Conservation (phyloP, 208 protist species). For the Balamuthia mandrillaris region DNA sequence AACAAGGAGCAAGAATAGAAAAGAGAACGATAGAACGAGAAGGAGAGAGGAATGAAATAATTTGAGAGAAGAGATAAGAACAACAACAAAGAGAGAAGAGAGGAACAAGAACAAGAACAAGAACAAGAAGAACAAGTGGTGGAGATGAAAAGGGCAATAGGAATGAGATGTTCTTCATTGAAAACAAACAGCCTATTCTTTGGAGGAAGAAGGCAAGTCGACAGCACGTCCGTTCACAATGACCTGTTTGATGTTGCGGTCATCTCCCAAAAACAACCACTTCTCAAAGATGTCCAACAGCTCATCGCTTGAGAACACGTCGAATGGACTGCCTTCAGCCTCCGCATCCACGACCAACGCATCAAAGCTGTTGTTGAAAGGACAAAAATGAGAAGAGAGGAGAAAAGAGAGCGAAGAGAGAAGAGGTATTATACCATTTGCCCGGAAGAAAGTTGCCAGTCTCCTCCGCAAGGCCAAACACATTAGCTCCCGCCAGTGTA, state of each 20-base stretch:
- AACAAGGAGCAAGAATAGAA: background rate
- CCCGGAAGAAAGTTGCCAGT: constrained; percentile 58
- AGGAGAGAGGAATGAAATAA: background rate
- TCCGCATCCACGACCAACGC: constrained; percentile 62
- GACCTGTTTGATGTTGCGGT: constrained; percentile 53
- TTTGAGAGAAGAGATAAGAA: background rate
- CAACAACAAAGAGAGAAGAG: background rate
- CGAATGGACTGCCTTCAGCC: constrained; percentile 39
- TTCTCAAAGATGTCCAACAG: constrained; percentile 63
- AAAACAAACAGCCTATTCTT: background rate
- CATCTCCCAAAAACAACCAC: constrained; percentile 66
- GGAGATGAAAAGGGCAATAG: background rate
- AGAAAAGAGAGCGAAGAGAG: background rate
- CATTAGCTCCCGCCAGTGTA: constrained; percentile 57
- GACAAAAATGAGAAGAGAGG: background rate
- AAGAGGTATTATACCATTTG: background rate
- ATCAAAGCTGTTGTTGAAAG: constrained; percentile 59
- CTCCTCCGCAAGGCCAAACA: constrained; percentile 36
- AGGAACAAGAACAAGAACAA: background rate
- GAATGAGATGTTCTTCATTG: background rate
- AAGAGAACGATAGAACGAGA: background rate
- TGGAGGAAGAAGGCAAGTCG: background rate
- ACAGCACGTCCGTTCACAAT: constrained; percentile 47
- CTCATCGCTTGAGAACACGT: constrained; percentile 57
- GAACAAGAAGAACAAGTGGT: background rate